phyloP scores from a whole-genome alignment of 345 rosid species.

The Aquilaria malaccensis region DNA sequence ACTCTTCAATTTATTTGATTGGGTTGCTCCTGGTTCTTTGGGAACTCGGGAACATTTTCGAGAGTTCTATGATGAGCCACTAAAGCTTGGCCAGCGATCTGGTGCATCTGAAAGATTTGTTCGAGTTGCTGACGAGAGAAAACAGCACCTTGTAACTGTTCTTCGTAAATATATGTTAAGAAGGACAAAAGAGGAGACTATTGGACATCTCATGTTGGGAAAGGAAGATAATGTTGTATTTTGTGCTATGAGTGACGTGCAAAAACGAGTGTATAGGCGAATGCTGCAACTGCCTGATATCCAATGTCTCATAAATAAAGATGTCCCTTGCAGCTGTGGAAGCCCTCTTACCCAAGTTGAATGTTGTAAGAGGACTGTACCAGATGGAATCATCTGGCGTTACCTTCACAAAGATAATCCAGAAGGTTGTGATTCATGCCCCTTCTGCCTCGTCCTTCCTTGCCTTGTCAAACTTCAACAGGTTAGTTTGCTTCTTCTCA shows the following conservation, averaged over 20 bases:
- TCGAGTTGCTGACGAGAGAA: slow-evolving; percentile 68
- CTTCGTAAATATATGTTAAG: slow-evolving; percentile 77
- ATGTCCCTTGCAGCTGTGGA: slow-evolving; percentile 77
- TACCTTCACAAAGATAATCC: slow-evolving; percentile 76
- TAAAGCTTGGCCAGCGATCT: slow-evolving; percentile 85
- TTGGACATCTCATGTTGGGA: slow-evolving; percentile 96
- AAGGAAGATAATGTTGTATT: slow-evolving; percentile 96
- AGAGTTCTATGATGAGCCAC: slow-evolving; percentile 80
- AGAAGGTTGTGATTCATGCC: slow-evolving; percentile 96
- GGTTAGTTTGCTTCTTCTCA: slow-evolving; percentile 25
- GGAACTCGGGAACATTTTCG: slow-evolving; percentile 91
- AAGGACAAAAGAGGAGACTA: slow-evolving; percentile 95
- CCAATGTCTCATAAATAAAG: slow-evolving; percentile 88
- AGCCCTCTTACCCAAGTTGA: slow-evolving; percentile 86
- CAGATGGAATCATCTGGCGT: slow-evolving; percentile 86
- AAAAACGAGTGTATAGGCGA: slow-evolving; percentile 73
- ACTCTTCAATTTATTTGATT: slow-evolving; percentile 79
- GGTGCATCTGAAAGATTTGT: slow-evolving; percentile 77
- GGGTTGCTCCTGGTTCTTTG: slow-evolving; percentile 82
- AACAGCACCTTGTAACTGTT: slow-evolving; percentile 62
- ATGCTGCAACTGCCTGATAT: slow-evolving; percentile 79
- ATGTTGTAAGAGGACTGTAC: slow-evolving; percentile 85
- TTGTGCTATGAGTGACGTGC: slow-evolving; percentile 89
- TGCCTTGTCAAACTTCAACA: slow-evolving; percentile 86
- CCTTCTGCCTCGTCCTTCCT: slow-evolving; percentile 92